A percentile compares a stretch with the other conserved stretches of the same genome.
These are phyloP conservation scores for Parmelia sp. DNA, from an alignment of 495 filamentous ascomycete genomes.

Conservation along the genomic window DNA sequence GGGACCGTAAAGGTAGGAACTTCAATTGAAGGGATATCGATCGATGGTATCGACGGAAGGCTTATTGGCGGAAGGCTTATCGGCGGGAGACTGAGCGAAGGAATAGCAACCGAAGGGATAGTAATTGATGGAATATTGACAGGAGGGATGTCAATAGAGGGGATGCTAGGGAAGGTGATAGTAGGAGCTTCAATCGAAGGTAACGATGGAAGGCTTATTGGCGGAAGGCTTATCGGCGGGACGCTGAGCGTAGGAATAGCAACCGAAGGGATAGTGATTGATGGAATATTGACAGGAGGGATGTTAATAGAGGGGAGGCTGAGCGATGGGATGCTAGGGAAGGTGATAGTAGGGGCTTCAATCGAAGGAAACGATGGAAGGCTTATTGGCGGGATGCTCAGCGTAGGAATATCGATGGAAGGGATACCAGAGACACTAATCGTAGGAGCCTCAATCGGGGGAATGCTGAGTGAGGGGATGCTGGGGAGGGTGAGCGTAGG, in stretches of 20 bases:
- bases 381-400: neutral
- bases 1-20: too few species aligned
- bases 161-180: too few species aligned
- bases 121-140: neutral
- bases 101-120: neutral
- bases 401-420: neutral
- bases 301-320: too few species aligned
- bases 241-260: neutral
- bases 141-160: too few species aligned
- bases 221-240: neutral
- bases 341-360: too few species aligned
- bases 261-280: neutral
- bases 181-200: neutral
- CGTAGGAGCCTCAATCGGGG: too few species aligned
- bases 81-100: neutral
- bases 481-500: neutral
- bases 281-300: neutral
- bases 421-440: too few species aligned
- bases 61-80: neutral
- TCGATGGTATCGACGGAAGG: neutral
- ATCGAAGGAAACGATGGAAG: neutral
- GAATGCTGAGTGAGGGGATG: neutral
- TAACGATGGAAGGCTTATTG: neutral
- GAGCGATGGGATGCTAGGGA: too few species aligned
- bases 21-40: neutral